Base-by-base conservation (phyloP, 2,329 filamentous ascomycete genomes). In the Nigrograna mackinnonii region DNA sequence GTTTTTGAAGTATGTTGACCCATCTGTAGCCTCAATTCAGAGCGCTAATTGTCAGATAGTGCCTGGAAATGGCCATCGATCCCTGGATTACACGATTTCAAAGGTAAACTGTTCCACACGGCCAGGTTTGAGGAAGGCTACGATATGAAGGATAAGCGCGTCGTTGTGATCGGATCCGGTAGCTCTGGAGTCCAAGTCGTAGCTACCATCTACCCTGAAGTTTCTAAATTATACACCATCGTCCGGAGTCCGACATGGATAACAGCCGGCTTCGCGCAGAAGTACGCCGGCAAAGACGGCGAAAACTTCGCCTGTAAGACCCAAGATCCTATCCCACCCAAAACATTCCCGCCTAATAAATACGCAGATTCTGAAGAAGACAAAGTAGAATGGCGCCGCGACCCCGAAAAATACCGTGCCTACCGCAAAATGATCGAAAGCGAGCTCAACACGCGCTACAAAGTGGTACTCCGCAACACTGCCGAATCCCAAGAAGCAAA, bases 41-140 rank as follows among this genome's bases (percentile, higher is more conserved):
- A 9, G n/a, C n/a, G n/a, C 24, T 9, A 9, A n/a, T 9, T 9
- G 9, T 9, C 24, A n/a, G 9, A n/a, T n/a, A 28, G 24, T 28
- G 9, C 9, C 24, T 46, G 39, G 43, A 46, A 41, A 20, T 36
- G 28, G 13, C 43, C 43, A 4, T 16, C 35, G 11, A 46, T 41
- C 17, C 43, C 38, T 35, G 44, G 41, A 4, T 24, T 47, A 16
- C 18, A 41, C 22, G 16, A 18, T 22, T 49, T 45, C 33, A 34
- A 41, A 13, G 44, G 41, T 12, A 40, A 44, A 16, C 3, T 47
- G 6, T 37, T 53, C 26, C 50, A 53, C 20, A 34, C 41, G 1
- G 44, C 47, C 5, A 35, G 35, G 3, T 53, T 35, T 35, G 35
- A 46, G 16, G 32, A 43, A 6, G 21, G 13, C 13, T 39, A 35